Percentiles rank a stretch among this genome's conserved stretches.
Evolutionary conservation across 2,329 filamentous ascomycete genomes (phyloP).

Genomic region (Chalaropsis thielavioides): DNA sequence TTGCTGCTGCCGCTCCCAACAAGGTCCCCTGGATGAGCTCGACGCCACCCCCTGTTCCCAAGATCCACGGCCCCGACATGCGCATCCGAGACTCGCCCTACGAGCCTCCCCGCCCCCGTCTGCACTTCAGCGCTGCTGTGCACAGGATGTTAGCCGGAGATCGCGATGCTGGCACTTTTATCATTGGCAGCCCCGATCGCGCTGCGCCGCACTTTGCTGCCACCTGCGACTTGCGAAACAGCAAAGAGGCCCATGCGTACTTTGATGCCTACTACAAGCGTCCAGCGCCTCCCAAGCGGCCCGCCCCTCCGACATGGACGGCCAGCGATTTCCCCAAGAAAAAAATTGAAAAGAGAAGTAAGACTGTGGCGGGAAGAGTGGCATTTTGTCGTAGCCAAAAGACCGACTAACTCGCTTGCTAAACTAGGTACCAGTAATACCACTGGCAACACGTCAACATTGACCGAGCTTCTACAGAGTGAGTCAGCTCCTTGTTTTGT

Average conservation of each 20-base stretch:
- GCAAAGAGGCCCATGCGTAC: conserved; percentile 11
- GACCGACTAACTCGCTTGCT: background rate
- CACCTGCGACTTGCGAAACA: conserved; percentile 13
- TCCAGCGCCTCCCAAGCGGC: background rate
- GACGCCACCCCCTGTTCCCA: background rate
- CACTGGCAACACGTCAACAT: background rate
- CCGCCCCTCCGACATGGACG: background rate
- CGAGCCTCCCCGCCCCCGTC: conserved; percentile 3
- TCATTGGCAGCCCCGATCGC: conserved; percentile 13
- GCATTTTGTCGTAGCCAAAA: background rate
- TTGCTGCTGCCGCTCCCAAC: background rate
- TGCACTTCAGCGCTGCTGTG: conserved; percentile 11
- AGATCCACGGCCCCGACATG: background rate
- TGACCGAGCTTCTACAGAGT: conserved; percentile 12
- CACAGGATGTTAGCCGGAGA: conserved; percentile 15
- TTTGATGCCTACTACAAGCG: conserved; percentile 14
- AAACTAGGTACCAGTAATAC: background rate
- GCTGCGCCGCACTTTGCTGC: conserved; percentile 8
- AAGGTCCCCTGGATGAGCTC: conserved; percentile 6
- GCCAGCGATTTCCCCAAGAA: conserved; percentile 4
- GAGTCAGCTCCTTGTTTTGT: background rate
- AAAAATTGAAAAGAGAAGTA: background rate
- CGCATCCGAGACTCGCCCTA: background rate
- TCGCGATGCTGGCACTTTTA: conserved; percentile 14
- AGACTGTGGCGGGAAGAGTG: background rate